Evolutionary conservation across 352 stramenopile genomes (phyloP), one percentile per base, ranked within the genome.

Genomic region (Phytophthora foliorum): DNA sequence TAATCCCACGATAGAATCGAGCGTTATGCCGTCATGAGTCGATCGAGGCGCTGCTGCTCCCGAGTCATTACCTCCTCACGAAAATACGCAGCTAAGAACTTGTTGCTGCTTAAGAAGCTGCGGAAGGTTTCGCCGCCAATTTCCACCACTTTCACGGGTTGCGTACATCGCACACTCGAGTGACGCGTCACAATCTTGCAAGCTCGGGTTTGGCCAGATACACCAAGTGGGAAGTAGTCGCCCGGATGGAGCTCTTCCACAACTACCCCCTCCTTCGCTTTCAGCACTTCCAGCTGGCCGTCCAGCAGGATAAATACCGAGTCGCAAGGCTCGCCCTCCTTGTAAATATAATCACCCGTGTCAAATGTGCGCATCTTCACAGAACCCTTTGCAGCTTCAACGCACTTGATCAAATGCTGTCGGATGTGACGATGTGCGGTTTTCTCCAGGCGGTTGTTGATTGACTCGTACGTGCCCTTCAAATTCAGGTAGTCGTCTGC

Each of bases 1-100:
- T 13, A 39, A 39, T 19, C 14, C 21, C 21, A 27, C 21, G 36
- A 24, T 58, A n/a, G 38, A 48, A 34, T 38, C 6, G 41, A 29
- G 19, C 34, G 16, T 58, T 75, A 80, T n/a, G 63, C 64, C 25
- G 67, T 74, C 67, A 77, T 81, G 16, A 87, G 54, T 48, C 80
- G 84, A 66, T 91, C 80, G 36, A 88, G 72, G 39, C 86, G 80
- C 46, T 80, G 58, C 49, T 92, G 67, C 57, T 94, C 86, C 4
- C 87, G 83, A 5, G 65, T 65, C 69, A 91, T 89, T 32, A 93
- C 82, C 44, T 93, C 80, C 27, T 92, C 74, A 16, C 80, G 77
- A 48, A 93, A 95, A 58, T 91, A 95, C 24, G 87, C 88, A 8
- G 83, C 80, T 59, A 93, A 81, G 57, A 95, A 95, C 69, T 93